phyloP scores from a whole-genome alignment of 129 eudicot species.

The Centella asiatica region DNA sequence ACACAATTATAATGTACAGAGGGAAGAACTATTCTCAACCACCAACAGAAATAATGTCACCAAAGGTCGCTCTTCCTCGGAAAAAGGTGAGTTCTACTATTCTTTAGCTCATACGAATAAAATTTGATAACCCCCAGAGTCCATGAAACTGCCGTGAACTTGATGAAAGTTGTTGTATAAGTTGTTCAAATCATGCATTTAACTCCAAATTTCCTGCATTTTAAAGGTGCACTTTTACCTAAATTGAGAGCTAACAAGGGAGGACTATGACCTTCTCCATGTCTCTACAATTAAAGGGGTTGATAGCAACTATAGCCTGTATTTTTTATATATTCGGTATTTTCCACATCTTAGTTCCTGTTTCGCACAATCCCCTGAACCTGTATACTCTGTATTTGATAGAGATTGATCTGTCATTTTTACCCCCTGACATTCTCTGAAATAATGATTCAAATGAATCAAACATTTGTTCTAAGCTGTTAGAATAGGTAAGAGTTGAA shows the following conservation, averaged over 20 bases:
- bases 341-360: background rate
- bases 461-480: too few relatives aligned
- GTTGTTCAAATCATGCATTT: background rate
- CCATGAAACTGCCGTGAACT: background rate
- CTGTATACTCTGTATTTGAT: too few relatives aligned
- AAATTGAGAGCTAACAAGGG: background rate
- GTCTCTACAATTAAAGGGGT: background rate
- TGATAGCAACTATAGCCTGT: background rate
- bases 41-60: constrained; percentile 97
- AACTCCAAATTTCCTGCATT: background rate
- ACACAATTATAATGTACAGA: constrained; percentile 84
- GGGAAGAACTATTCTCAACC: constrained; percentile 96
- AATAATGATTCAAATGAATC: too few relatives aligned
- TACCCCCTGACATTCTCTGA: too few relatives aligned
- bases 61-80: constrained; percentile 66
- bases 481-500: too few relatives aligned
- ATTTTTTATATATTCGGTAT: too few relatives aligned
- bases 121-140: background rate
- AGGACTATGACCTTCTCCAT: background rate
- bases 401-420: too few relatives aligned
- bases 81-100: constrained; percentile 54
- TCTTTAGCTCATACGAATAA: background rate
- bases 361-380: too few relatives aligned
- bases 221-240: background rate
- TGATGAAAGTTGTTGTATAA: background rate